Base-by-base conservation (phyloP, 305 asterid genomes). In the Rubia balearica region DNA sequence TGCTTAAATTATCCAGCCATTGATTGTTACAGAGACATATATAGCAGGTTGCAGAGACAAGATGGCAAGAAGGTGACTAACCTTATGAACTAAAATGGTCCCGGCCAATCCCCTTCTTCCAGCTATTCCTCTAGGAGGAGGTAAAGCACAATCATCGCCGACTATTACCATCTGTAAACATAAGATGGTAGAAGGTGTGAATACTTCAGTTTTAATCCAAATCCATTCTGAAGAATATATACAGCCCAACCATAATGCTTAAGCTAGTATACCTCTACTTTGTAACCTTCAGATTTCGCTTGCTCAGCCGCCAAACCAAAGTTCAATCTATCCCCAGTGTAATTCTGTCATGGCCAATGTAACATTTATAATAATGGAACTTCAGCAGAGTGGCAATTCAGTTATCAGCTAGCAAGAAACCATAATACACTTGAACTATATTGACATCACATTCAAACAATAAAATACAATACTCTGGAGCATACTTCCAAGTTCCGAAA, bases 91-190 rank as follows among this genome's bases (percentile, higher is more conserved):
- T 69, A 94, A 90, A 84, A 94, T 77, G 45, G 98, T 90, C 80
- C 98, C 99, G 73, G 99, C 99, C 81, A 94, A 85, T 82, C 98
- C 99, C 84, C 99, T 89, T 86, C 99, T 84, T 75, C 99, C 99
- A 85, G 92, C 96, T 78, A 94, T 86, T 82, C 99, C 99, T 83
- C 99, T 84, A 19, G 99, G 98, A 74, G 98, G 97, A 77, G 98
- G 99, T 75, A 94, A 81, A 77, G 98, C 98, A 81, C 99, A 94
- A 75, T 94, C 99, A 83, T 94, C 99, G 62, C 96, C 99, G 78
- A 94, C 94, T 74, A 91, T 94, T 61, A 94, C 99, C 99, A 91
- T 89, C 99, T 94, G 79, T 72, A 27, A 74, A 82, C 75, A 81
- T 56, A 81, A 80, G 76, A 69, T 38, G 42, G 61, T 6, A 67